phyloP scores from a whole-genome alignment of 148 eudicot genomes.

The Tetragonia tetragonoides region DNA sequence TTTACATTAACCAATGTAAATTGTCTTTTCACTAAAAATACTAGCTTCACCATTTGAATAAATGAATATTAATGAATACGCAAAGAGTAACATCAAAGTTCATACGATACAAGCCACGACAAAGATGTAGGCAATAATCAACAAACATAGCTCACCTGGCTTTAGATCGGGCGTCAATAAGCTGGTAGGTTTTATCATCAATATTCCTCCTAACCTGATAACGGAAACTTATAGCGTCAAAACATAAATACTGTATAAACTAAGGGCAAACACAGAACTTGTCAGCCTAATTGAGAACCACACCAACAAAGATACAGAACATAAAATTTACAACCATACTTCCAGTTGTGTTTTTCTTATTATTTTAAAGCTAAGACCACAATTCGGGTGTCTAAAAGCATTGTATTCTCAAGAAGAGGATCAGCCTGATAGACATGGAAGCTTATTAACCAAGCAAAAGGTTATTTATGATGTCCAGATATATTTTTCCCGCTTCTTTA shows the following conservation, averaged over 20 bases:
- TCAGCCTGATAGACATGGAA: background rate
- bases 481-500: background rate
- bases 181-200: slow-evolving; percentile 64
- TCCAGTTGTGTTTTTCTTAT: background rate
- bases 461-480: background rate
- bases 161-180: slow-evolving; percentile 87
- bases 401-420: background rate
- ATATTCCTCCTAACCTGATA: slow-evolving; percentile 68
- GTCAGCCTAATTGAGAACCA: background rate
- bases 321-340: background rate
- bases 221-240: background rate
- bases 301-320: background rate
- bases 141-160: slow-evolving; percentile 49
- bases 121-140: background rate
- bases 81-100: background rate
- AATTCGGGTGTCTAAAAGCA: too few relatives aligned
- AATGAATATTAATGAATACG: too few relatives aligned
- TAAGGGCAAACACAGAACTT: background rate
- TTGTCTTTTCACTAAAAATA: too few relatives aligned
- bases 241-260: background rate
- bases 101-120: background rate
- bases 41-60: background rate
- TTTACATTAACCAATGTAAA: too few relatives aligned
- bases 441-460: background rate
- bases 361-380: too few relatives aligned